These are phyloP conservation scores for Chrysanthemum lavandulifolium DNA, from an alignment of 129 eudicot genomes.

Conservation along the genomic window DNA sequence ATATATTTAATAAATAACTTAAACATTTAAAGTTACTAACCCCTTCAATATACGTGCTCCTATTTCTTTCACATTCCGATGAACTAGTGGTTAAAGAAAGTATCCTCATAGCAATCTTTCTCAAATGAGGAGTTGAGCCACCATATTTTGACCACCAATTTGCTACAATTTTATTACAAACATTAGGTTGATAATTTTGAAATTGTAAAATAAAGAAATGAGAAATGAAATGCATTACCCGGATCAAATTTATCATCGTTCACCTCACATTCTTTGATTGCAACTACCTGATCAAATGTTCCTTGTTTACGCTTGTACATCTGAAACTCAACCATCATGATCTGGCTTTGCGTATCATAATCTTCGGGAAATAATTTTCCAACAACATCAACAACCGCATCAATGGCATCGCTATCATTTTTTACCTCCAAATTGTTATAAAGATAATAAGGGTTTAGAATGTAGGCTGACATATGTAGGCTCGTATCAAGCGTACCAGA, in stretches of 20 bases:
- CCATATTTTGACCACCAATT: no score
- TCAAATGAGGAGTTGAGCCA: no score
- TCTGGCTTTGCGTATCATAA: not conserved
- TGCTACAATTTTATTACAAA: no score
- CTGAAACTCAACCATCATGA: not conserved
- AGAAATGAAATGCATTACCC: conserved; percentile 1
- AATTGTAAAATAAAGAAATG: no score
- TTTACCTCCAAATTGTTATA: conserved; percentile 1
- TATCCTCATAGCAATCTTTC: no score
- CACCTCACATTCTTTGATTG: conserved; percentile 15
- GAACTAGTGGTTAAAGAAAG: no score
- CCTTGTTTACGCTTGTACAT: not conserved
- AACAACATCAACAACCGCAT: not conserved
- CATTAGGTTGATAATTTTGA: no score
- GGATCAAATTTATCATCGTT: conserved; percentile 1
- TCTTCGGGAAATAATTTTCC: not conserved
- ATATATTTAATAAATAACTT: no score
- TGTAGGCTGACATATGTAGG: not conserved
- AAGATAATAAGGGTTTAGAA: conserved; percentile 1
- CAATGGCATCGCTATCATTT: not conserved
- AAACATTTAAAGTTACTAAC: no score
- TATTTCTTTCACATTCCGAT: no score
- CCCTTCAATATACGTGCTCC: no score
- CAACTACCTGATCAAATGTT: not conserved
- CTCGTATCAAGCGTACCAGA: not conserved